Conservation (phyloP, 345 rosid genomes). For the Diplotaxis tenuifolia region DNA sequence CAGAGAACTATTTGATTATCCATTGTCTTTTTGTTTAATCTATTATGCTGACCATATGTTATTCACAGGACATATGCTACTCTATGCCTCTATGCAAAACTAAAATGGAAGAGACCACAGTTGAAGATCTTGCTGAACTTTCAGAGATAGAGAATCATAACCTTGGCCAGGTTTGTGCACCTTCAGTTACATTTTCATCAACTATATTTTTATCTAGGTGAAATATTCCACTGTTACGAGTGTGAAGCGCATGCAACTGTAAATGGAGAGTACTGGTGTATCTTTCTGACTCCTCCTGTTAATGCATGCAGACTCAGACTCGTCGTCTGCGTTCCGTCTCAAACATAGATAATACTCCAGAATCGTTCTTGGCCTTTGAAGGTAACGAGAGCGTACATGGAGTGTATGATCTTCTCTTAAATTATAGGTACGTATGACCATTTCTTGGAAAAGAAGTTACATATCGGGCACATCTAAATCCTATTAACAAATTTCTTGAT, state of each 20-base stretch:
- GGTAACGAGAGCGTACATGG: conserved; percentile 71
- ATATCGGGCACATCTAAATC: not conserved
- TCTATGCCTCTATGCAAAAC: conserved; percentile 93
- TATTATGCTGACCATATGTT: not conserved
- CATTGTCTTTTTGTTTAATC: not conserved
- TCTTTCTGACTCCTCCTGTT: conserved; percentile 30
- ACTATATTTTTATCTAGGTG: not conserved
- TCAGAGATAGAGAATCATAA: conserved; percentile 90
- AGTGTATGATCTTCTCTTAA: conserved; percentile 77
- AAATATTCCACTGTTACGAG: not conserved
- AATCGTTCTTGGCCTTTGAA: conserved; percentile 72
- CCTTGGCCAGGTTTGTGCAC: conserved; percentile 79
- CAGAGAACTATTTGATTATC: not conserved
- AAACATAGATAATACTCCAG: conserved; percentile 76
- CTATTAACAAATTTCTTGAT: not conserved
- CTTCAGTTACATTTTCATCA: not conserved
- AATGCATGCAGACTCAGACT: conserved; percentile 74
- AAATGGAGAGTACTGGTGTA: not conserved
- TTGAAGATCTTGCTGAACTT: conserved; percentile 88
- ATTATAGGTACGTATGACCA: conserved; percentile 58
- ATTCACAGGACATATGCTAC: conserved; percentile 69
- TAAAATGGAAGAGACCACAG: conserved; percentile 70
- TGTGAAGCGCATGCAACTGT: conserved; percentile 5
- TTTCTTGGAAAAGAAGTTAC: not conserved
- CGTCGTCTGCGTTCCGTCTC: conserved; percentile 51